Evolutionary conservation across 176 grass and related monocot species (phyloP), one percentile per base, ranked within the genome.

Genomic region (Themeda triandra): DNA sequence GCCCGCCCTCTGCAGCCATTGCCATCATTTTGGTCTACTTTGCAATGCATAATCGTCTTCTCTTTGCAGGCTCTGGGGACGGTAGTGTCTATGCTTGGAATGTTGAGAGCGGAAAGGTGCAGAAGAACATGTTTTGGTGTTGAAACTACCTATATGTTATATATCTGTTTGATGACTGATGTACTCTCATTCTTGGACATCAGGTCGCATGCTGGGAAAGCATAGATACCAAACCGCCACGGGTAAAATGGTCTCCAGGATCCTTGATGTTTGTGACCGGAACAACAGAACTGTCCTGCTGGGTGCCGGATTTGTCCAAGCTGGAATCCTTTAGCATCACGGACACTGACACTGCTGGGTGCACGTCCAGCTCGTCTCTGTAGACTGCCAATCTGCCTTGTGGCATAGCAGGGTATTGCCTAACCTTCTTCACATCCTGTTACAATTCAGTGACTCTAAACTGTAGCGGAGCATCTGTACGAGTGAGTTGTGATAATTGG

Each of bases 81-180:
- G 93, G 96, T 66, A 94, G 93, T 42, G 93, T 98, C n/a, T 92
- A 82, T 82, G 96, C 96, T 17, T 98, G 93, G 96, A 98, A 92
- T 73, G 84, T 98, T 33, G 93, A 80, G 86, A 90, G 86, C 71
- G 91, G 89, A 83, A 98, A 98, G 85, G 93, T 98, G 56, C 45
- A 69, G 45, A 73, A 65, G 29, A 32, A n/a, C 23, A 82, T 32
- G 25, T 68, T 6, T n/a, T 74, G 14, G 25, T 46, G 13, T 7
- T 72, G 30, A 64, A 45, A 45, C 45, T 75, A 67, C 36, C 31
- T 74, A 48, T 59, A 59, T 53, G 19, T 32, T 35, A 11, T 35
- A 6, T 63, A 21, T 42, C 44, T 48, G 23, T 39, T 56, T 76
- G 28, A 62, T 76, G 28, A 62, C 0, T 30, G 21, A 60, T 44